A percentile compares a stretch with the other conserved stretches of the same genome.
Evolutionary conservation across 176 grass and related monocot genomes (phyloP).

Genomic region (Dactylis glomerata): DNA sequence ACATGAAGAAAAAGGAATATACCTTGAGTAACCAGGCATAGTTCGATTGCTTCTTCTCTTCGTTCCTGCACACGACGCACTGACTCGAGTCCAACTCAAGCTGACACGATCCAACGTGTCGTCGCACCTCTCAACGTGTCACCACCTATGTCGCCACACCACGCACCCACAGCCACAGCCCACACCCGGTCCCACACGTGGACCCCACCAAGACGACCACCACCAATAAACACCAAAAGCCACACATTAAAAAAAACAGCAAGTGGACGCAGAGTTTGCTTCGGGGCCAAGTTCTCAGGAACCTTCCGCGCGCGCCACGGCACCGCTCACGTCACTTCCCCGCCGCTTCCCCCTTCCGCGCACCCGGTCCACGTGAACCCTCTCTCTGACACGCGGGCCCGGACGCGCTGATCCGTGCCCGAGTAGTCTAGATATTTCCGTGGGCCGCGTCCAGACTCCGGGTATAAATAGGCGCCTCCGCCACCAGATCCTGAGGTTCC

Average conservation of each 20-base stretch:
- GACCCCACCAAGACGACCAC: background rate
- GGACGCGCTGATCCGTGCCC: background rate
- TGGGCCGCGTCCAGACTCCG: background rate
- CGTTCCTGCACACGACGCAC: background rate
- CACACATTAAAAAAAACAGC: no score
- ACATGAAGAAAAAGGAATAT: no score
- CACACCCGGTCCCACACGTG: background rate
- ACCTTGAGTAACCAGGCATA: background rate
- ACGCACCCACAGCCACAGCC: background rate
- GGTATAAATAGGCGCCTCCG: constrained; percentile 7
- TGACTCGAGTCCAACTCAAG: background rate
- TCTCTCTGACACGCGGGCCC: background rate
- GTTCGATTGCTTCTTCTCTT: background rate
- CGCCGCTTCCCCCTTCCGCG: no score
- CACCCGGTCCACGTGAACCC: background rate
- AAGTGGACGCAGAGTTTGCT: background rate
- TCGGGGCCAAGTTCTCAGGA: constrained; percentile 35
- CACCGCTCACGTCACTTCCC: constrained; percentile 26
- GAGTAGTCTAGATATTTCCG: constrained; percentile 28
- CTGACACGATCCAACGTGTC: background rate
- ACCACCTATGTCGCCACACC: background rate
- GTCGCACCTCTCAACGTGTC: background rate
- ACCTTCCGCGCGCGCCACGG: constrained; percentile 12
- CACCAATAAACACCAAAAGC: background rate
- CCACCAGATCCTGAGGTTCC: fast-evolving